These are phyloP conservation scores for Hericium rajendrae DNA, from an alignment of 768 basidiomycete species.

Conservation along the genomic window DNA sequence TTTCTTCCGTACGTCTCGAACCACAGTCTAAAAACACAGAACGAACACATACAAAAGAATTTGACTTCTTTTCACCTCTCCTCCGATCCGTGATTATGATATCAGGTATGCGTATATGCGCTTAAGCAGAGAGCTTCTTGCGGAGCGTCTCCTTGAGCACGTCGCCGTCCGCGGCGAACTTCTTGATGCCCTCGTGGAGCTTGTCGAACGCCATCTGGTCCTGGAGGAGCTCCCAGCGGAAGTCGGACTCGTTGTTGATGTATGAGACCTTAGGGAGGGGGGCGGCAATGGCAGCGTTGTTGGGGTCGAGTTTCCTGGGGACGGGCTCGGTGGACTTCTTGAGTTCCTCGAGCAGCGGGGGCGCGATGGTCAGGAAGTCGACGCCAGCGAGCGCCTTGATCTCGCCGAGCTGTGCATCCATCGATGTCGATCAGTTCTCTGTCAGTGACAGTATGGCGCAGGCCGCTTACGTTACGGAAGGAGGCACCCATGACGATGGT, in stretches of 20 bases:
- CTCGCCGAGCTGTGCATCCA: slow-evolving; percentile 57
- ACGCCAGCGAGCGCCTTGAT: slow-evolving; percentile 93
- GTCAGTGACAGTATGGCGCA: not conserved
- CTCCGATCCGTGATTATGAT: not conserved
- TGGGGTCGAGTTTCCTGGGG: slow-evolving; percentile 74
- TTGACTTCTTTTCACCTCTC: not conserved
- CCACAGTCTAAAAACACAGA: not conserved
- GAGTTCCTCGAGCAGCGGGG: slow-evolving; percentile 85
- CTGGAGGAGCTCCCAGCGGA: slow-evolving; percentile 89
- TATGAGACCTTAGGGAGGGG: slow-evolving; percentile 72
- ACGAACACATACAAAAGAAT: not conserved
- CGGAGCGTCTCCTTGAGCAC: slow-evolving; percentile 78
- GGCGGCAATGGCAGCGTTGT: slow-evolving; percentile 41
- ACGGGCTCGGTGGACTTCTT: slow-evolving; percentile 69
- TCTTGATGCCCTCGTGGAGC: slow-evolving; percentile 95
- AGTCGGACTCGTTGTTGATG: slow-evolving; percentile 90
- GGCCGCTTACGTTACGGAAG: slow-evolving; percentile 82
- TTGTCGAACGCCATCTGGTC: slow-evolving; percentile 99
- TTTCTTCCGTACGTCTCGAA: too few species aligned
- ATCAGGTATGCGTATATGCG: not conserved
- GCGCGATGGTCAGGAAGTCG: slow-evolving; percentile 96
- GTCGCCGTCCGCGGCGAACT: slow-evolving; percentile 93
- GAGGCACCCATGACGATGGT: slow-evolving; percentile 99
- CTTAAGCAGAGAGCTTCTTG: slow-evolving; percentile 47
- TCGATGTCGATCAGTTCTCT: not conserved